Conservation (phyloP, 768 basidiomycete species). For the Nevesoporus exiguus region DNA sequence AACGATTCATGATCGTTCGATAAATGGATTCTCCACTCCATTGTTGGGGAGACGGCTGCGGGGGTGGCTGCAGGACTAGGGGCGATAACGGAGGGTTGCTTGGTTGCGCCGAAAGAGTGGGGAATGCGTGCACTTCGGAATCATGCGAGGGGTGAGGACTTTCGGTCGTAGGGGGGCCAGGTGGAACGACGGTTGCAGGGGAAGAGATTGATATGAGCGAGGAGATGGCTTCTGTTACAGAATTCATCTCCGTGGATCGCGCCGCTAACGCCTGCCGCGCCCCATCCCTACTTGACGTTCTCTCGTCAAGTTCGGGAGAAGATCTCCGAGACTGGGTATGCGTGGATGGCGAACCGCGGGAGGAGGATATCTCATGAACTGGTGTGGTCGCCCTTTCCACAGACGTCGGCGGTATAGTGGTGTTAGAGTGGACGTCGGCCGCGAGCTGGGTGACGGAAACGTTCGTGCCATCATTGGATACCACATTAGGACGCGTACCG, state of each 20-base stretch:
- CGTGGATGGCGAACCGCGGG: background rate
- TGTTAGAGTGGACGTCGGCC: background rate
- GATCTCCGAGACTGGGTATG: background rate
- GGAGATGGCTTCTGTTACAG: conserved; percentile 25
- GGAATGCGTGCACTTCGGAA: background rate
- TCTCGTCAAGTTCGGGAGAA: background rate
- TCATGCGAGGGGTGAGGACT: conserved; percentile 2
- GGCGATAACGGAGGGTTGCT: conserved; percentile 1
- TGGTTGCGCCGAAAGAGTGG: conserved; percentile 5
- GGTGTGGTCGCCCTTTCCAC: background rate
- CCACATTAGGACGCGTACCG: background rate
- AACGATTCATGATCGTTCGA: conserved; percentile 91
- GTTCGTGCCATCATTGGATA: conserved; percentile 3
- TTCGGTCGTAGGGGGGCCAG: background rate
- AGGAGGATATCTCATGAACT: background rate
- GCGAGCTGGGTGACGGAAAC: conserved; percentile 2
- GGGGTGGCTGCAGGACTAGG: background rate
- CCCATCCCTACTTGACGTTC: background rate
- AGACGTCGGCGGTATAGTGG: background rate
- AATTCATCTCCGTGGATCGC: conserved; percentile 2
- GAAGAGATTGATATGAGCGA: conserved; percentile 11
- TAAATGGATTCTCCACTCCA: conserved; percentile 85
- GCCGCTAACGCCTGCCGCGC: background rate
- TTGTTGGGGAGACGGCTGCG: conserved; percentile 11
- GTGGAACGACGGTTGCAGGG: conserved; percentile 1